A percentile compares a stretch with the other conserved stretches of the same genome.
Evolutionary conservation across 164 flowering plant species (phyloP).

Genomic region (Nelumbo lutea): DNA sequence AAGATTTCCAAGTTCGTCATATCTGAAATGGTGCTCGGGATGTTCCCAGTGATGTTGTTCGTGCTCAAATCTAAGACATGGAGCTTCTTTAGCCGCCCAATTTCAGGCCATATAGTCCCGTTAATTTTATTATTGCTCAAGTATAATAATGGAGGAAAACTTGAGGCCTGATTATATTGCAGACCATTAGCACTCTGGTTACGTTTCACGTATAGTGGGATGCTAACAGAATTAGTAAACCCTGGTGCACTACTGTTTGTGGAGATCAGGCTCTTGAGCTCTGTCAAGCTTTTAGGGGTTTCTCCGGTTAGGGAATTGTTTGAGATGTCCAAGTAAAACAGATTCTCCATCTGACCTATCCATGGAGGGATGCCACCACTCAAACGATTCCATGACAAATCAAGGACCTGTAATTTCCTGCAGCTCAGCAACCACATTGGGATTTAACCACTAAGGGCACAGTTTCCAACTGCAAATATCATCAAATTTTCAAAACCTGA

Average conservation of each 20-base stretch:
- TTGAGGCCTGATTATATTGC: constrained; percentile 71
- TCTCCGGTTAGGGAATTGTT: constrained; percentile 78
- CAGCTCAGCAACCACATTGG: constrained; percentile 58
- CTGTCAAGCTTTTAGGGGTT: constrained; percentile 49
- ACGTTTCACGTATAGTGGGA: constrained; percentile 62
- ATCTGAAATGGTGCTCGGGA: constrained; percentile 54
- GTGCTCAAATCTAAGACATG: constrained; percentile 74
- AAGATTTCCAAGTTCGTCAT: constrained; percentile 67
- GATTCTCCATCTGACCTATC: constrained; percentile 60
- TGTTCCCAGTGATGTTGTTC: constrained; percentile 62
- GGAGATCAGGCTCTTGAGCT: constrained; percentile 47
- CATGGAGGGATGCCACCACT: constrained; percentile 63
- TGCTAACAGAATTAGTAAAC: constrained; percentile 29
- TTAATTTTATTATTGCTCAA: constrained; percentile 57
- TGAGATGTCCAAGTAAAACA: constrained; percentile 82
- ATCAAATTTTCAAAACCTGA: constrained; percentile 46
- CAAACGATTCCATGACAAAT: constrained; percentile 77
- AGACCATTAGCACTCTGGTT: constrained; percentile 59
- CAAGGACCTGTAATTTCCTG: constrained; percentile 53
- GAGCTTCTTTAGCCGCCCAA: constrained; percentile 60
- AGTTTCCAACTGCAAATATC: constrained; percentile 54
- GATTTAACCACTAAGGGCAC: constrained; percentile 58
- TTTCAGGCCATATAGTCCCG: constrained; percentile 61
- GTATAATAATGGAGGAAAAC: constrained; percentile 65
- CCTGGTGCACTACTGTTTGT: constrained; percentile 20